These are phyloP conservation scores for Trapa incisa DNA, from an alignment of 345 rosid species.

Conservation along the genomic window DNA sequence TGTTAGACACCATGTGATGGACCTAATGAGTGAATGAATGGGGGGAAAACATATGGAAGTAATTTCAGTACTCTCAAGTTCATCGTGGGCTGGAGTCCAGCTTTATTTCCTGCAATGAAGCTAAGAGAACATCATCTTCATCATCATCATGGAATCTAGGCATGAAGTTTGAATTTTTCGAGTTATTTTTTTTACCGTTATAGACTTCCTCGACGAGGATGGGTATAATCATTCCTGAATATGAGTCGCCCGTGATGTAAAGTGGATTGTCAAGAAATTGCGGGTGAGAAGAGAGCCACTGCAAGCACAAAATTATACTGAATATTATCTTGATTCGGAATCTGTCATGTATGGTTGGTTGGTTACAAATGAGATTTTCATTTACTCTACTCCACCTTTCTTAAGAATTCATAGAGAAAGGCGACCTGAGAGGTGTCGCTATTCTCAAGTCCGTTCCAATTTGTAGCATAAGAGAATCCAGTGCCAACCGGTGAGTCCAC, in stretches of 20 bases:
- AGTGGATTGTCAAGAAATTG: slow-evolving; percentile 16
- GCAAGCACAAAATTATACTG: no score
- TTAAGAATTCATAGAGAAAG: slow-evolving; percentile 12
- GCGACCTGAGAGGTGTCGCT: slow-evolving; percentile 12
- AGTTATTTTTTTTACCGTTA: slow-evolving; percentile 7
- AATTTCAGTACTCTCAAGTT: slow-evolving; percentile 8
- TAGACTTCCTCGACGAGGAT: slow-evolving; percentile 13
- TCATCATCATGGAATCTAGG: no score
- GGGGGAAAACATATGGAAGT: no score
- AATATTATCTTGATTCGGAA: no score
- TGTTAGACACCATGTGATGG: no score
- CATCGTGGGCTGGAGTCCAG: slow-evolving; percentile 2
- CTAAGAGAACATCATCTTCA: no score
- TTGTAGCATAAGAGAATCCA: slow-evolving; percentile 28
- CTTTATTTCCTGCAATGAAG: slow-evolving; percentile 5
- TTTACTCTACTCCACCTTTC: slow-evolving; percentile 17
- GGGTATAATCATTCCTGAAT: slow-evolving; percentile 17
- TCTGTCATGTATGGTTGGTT: no score
- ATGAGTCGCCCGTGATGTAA: slow-evolving; percentile 26
- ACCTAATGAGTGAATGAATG: no score
- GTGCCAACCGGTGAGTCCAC: slow-evolving; percentile 29
- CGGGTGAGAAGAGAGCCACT: slow-evolving; percentile 28
- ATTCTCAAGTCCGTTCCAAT: neutral
- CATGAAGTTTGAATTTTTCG: neutral
- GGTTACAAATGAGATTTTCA: neutral